These are phyloP conservation scores for Nannochloropsis gaditana DNA, from an alignment of 108 stramenopile genomes.

Conservation along the genomic window DNA sequence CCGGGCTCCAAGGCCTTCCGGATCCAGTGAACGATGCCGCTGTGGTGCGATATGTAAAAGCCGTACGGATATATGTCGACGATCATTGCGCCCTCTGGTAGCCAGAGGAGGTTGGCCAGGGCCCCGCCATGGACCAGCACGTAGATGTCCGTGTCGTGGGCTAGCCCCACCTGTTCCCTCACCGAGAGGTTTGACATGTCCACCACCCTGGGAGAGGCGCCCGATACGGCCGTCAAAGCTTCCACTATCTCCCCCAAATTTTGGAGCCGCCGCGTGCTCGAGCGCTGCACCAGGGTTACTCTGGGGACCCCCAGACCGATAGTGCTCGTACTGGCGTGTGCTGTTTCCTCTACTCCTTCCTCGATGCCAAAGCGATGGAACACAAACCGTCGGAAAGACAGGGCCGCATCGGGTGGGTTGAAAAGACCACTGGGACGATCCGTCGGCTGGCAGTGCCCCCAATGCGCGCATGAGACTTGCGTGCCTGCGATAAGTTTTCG, in stretches of 20 bases:
- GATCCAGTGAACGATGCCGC: neutral
- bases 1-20: neutral
- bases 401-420: neutral
- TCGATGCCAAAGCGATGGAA: neutral
- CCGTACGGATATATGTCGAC: constrained; percentile 5
- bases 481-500: neutral
- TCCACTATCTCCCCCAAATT: constrained; percentile 8
- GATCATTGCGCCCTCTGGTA: neutral
- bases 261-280: neutral
- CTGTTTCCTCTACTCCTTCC: too few species aligned
- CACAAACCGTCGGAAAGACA: neutral
- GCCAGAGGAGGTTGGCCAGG: neutral
- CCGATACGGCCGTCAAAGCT: neutral
- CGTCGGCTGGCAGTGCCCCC: neutral
- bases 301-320: neutral
- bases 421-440: neutral
- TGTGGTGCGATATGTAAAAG: neutral
- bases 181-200: neutral
- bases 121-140: constrained; percentile 11
- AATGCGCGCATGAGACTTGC: neutral
- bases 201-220: neutral
- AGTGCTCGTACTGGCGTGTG: too few species aligned
- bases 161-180: neutral
- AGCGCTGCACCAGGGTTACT: neutral
- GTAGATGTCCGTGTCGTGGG: constrained; percentile 10